A percentile compares a stretch with the other conserved stretches of the same genome.
Conservation (phyloP, 2,329 filamentous ascomycete genomes). For the Cytospora paraplurivora region DNA sequence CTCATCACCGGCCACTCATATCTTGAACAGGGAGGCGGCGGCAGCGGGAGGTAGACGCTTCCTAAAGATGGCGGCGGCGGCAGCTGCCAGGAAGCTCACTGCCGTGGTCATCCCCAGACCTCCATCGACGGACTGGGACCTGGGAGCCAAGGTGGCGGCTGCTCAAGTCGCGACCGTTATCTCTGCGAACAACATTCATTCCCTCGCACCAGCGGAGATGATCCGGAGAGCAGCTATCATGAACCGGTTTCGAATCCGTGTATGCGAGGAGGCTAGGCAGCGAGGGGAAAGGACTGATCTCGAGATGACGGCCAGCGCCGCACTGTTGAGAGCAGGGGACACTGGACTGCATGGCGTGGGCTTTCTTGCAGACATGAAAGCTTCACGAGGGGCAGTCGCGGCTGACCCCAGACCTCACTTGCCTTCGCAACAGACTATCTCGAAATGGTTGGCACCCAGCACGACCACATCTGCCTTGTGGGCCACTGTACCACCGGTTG, state of each 20-base stretch:
- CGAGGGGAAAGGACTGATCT: conserved; percentile 38
- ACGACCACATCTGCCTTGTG: background rate
- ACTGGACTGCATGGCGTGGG: conserved; percentile 37
- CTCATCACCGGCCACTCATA: conserved; percentile 69
- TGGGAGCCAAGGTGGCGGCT: conserved; percentile 3
- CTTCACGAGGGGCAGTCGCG: background rate
- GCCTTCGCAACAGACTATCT: background rate
- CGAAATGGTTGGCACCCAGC: background rate
- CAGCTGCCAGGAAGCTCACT: conserved; percentile 38
- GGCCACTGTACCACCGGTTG: background rate
- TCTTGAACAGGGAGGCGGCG: conserved; percentile 61
- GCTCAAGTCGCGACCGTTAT: conserved; percentile 8
- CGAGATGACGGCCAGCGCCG: conserved; percentile 39
- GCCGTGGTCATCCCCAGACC: conserved; percentile 27
- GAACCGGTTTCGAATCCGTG: conserved; percentile 58
- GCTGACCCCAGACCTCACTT: background rate
- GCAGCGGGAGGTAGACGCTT: conserved; percentile 50
- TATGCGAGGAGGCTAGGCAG: conserved; percentile 43
- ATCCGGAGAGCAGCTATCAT: conserved; percentile 67
- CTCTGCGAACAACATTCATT: conserved; percentile 19
- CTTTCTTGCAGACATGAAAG: conserved; percentile 32
- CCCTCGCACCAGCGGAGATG: conserved; percentile 42
- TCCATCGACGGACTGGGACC: conserved; percentile 9
- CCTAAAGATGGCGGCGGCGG: conserved; percentile 49
- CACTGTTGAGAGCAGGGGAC: conserved; percentile 34